phyloP scores from a whole-genome alignment of 2,329 filamentous ascomycete species.

The Aspergillus latus region DNA sequence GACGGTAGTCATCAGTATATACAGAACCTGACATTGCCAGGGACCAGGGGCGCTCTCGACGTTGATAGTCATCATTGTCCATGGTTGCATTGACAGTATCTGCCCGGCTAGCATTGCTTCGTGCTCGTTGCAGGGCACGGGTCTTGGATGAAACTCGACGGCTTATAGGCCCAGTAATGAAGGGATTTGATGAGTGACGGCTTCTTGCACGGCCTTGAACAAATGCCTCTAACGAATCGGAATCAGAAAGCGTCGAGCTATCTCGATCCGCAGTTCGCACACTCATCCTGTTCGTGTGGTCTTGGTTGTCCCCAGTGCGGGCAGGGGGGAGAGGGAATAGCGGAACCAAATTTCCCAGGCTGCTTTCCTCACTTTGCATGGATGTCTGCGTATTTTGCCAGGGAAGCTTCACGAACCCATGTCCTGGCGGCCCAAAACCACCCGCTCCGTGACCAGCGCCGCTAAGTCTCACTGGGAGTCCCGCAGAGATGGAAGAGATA shows the following conservation, averaged over 20 bases:
- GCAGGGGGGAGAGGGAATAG: conserved; percentile 38
- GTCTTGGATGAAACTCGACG: conserved; percentile 35
- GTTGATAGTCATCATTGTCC: conserved; percentile 33
- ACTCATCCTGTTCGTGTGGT: conserved; percentile 33
- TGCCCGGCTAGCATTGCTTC: conserved; percentile 36
- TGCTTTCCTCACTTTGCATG: conserved; percentile 37
- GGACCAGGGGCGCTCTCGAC: conserved; percentile 36
- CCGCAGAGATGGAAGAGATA: conserved; percentile 38
- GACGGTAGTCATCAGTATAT: conserved; percentile 36
- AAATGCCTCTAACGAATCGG: conserved; percentile 41
- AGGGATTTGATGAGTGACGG: conserved; percentile 40
- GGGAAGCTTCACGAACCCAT: conserved; percentile 36
- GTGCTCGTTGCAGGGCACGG: conserved; percentile 36
- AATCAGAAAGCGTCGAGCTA: conserved; percentile 34
- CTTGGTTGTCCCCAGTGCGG: conserved; percentile 27
- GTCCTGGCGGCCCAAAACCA: conserved; percentile 37
- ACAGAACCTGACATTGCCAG: conserved; percentile 36
- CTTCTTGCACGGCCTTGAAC: conserved; percentile 40
- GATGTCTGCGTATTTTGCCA: conserved; percentile 41
- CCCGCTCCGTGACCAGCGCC: conserved; percentile 45
- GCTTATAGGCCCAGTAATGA: conserved; percentile 38
- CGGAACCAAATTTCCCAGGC: conserved; percentile 36
- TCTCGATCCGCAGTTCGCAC: conserved; percentile 33
- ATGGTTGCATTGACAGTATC: conserved; percentile 38
- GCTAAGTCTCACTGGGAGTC: conserved; percentile 40